These are phyloP conservation scores for Leccinum ambiguum DNA, from an alignment of 1,284 basidiomycete species.

Conservation along the genomic window DNA sequence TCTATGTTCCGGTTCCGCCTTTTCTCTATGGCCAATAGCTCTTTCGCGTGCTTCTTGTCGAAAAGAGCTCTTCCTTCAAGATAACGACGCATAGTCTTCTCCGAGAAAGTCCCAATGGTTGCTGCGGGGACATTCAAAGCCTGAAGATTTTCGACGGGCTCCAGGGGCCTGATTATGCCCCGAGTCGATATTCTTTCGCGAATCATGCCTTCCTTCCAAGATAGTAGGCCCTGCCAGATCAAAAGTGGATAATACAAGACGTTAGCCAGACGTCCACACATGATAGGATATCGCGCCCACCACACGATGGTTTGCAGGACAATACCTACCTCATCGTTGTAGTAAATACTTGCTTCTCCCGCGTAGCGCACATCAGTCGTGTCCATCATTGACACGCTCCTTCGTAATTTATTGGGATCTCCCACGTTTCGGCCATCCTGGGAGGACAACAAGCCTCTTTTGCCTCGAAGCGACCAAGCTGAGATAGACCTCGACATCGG, in stretches of 20 bases:
- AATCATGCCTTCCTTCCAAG: conserved; percentile 60
- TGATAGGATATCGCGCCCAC: neutral
- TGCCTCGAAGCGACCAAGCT: conserved; percentile 14
- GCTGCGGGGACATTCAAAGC: conserved; percentile 65
- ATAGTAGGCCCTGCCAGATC: conserved; percentile 32
- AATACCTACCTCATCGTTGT: conserved; percentile 23
- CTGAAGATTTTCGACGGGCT: conserved; percentile 63
- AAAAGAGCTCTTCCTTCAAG: conserved; percentile 55
- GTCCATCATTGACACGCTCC: conserved; percentile 26
- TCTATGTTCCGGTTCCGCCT: conserved; percentile 58
- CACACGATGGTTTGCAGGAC: neutral
- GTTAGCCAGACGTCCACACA: conserved; percentile 8
- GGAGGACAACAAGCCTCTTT: conserved; percentile 6
- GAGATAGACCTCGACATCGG: conserved; percentile 19
- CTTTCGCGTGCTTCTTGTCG: conserved; percentile 60
- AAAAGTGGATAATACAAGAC: neutral
- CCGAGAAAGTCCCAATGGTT: conserved; percentile 69
- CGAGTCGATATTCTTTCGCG: conserved; percentile 84
- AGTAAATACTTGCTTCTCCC: conserved; percentile 52
- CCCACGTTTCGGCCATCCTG: conserved; percentile 43
- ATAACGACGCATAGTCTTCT: conserved; percentile 63
- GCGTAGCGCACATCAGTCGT: conserved; percentile 44
- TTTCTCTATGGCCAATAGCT: conserved; percentile 57
- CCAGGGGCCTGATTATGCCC: conserved; percentile 79
- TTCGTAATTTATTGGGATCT: conserved; percentile 44